phyloP scores from a whole-genome alignment of 1,284 basidiomycete genomes.

The Exsudoporus floridanus region DNA sequence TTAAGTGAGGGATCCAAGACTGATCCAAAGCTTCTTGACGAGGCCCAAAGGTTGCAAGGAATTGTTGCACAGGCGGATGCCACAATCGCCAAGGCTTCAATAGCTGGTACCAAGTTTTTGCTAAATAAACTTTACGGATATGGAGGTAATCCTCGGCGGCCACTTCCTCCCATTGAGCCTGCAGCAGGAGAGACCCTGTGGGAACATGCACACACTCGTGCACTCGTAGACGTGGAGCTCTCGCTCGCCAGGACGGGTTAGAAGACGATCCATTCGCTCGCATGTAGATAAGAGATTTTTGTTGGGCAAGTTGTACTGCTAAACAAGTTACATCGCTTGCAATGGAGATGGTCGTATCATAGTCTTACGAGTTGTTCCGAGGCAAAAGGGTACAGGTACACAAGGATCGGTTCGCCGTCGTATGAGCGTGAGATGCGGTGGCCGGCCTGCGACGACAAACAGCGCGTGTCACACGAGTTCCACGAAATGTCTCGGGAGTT shows the following conservation, averaged over 20 bases:
- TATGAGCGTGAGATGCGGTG: conserved; percentile 16
- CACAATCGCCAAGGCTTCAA: conserved; percentile 75
- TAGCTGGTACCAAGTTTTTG: conserved; percentile 81
- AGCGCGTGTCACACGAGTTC: conserved; percentile 3
- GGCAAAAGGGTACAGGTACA: not conserved
- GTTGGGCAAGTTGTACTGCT: not conserved
- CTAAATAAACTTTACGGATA: conserved; percentile 75
- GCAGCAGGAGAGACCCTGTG: conserved; percentile 60
- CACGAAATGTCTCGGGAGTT: conserved; percentile 16
- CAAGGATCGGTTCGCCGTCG: not conserved
- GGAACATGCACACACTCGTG: conserved; percentile 68
- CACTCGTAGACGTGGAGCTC: conserved; percentile 64
- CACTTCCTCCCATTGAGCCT: conserved; percentile 64
- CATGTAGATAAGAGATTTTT: not conserved
- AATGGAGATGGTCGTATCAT: not conserved
- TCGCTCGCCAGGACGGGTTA: conserved; percentile 46
- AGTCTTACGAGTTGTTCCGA: conserved; percentile 9
- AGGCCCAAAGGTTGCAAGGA: conserved; percentile 77
- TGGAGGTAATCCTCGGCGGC: conserved; percentile 72
- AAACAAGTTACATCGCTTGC: not conserved
- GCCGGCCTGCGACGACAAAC: conserved; percentile 3
- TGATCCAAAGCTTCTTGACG: conserved; percentile 57
- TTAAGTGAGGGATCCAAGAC: conserved; percentile 55
- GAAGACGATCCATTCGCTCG: not conserved
- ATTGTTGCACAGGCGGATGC: conserved; percentile 79